A percentile compares a stretch with the other conserved stretches of the same genome.
Conservation (phyloP, 441 rosid species). For the Jatropha multifida region DNA sequence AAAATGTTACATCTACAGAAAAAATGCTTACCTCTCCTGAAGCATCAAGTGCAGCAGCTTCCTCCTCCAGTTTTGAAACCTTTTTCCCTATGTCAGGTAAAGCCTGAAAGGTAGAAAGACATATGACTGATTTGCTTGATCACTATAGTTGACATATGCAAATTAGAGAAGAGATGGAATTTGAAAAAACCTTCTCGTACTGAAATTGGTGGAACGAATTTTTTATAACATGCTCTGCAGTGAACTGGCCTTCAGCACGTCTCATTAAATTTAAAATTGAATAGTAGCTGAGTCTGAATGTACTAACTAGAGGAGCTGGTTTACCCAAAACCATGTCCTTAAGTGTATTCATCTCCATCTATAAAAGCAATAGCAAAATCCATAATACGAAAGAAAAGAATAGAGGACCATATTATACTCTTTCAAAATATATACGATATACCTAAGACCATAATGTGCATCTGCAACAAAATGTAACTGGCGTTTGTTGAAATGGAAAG, state of each 20-base stretch:
- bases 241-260: slow-evolving; percentile 98
- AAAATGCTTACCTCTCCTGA: slow-evolving; percentile 73
- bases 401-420: neutral
- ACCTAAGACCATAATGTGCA: neutral
- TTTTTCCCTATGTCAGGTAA: slow-evolving; percentile 83
- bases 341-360: slow-evolving; percentile 95
- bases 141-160: slow-evolving; percentile 8
- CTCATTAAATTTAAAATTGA: slow-evolving; percentile 95
- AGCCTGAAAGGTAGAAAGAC: slow-evolving; percentile 46
- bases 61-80: slow-evolving; percentile 85
- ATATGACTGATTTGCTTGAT: slow-evolving; percentile 11
- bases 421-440: neutral
- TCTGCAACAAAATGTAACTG: neutral
- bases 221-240: slow-evolving; percentile 93
- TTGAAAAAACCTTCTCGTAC: slow-evolving; percentile 76
- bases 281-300: slow-evolving; percentile 96
- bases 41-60: slow-evolving; percentile 85
- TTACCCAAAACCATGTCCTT: slow-evolving; percentile 97
- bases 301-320: slow-evolving; percentile 98
- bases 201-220: slow-evolving; percentile 98
- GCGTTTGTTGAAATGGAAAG: neutral
- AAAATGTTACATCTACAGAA: neutral
- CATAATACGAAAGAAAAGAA: neutral
- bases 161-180: slow-evolving; percentile 16
- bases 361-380: slow-evolving; percentile 21